Conservation (phyloP, 495 filamentous ascomycete genomes). For the Penicillium lividum region DNA sequence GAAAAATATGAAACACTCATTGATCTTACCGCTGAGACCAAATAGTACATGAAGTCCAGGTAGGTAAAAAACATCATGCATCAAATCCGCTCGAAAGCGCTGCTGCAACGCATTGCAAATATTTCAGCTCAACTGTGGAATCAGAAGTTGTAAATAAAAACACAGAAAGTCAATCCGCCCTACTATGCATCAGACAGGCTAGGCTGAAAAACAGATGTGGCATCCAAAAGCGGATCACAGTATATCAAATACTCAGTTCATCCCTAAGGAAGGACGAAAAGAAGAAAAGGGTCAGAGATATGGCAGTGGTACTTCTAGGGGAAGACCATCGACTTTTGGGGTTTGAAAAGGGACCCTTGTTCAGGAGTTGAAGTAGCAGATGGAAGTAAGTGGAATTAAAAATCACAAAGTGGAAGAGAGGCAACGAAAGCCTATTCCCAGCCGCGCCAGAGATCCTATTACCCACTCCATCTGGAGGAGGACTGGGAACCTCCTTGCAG, state of each 20-base stretch:
- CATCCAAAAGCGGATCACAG: constrained; percentile 9
- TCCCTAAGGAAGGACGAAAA: background rate
- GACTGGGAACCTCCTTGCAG: constrained; percentile 13
- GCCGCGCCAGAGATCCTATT: constrained; percentile 3
- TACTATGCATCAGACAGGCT: constrained; percentile 25
- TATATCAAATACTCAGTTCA: constrained; percentile 9
- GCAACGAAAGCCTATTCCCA: background rate
- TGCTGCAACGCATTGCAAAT: constrained; percentile 13
- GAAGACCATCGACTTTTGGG: constrained; percentile 12
- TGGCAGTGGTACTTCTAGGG: background rate
- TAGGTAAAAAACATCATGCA: constrained; percentile 19
- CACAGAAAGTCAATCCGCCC: constrained; percentile 20
- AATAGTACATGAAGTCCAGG: constrained; percentile 17
- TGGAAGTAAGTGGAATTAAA: background rate
- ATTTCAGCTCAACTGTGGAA: constrained; percentile 5
- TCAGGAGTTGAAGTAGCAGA: constrained; percentile 12
- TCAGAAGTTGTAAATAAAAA: constrained; percentile 10
- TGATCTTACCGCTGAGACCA: constrained; percentile 12
- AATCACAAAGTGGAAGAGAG: constrained; percentile 1
- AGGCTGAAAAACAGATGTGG: constrained; percentile 14
- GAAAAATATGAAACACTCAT: constrained; percentile 1
- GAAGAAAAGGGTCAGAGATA: background rate
- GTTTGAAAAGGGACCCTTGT: constrained; percentile 5
- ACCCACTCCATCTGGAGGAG: constrained; percentile 7
- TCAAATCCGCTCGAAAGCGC: constrained; percentile 17